Conservation (phyloP, 768 basidiomycete species). For the Pilatotrama ljubarskyi region DNA sequence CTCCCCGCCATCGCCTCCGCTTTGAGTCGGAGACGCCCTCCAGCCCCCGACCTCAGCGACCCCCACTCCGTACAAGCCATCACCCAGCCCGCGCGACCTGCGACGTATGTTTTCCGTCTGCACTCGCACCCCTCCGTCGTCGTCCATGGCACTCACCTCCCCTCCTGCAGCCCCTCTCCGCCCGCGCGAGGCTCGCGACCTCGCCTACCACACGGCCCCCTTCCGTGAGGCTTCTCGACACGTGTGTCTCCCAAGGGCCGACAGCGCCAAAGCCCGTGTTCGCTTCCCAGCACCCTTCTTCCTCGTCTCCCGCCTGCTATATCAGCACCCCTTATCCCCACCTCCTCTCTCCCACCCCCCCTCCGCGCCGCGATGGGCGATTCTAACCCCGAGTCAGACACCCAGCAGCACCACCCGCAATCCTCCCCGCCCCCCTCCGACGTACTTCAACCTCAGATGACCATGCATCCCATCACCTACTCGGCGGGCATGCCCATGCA, state of each 20-base stretch:
- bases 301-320: slow-evolving; percentile 7
- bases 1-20: slow-evolving; percentile 25
- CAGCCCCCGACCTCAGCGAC: slow-evolving; percentile 23
- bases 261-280: slow-evolving; percentile 14
- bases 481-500: slow-evolving; percentile 56
- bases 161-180: slow-evolving; percentile 9
- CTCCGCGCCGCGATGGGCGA: slow-evolving; percentile 40
- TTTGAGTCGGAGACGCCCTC: slow-evolving; percentile 26
- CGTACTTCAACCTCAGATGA: slow-evolving; percentile 47
- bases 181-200: not conserved
- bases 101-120: slow-evolving; percentile 4
- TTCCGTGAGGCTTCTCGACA: slow-evolving; percentile 20
- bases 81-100: not conserved
- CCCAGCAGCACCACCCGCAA: slow-evolving; percentile 25
- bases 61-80: not conserved
- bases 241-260: slow-evolving; percentile 16
- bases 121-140: not conserved
- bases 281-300: slow-evolving; percentile 18
- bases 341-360: slow-evolving; percentile 37
- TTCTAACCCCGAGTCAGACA: slow-evolving; percentile 43
- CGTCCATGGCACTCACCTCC: slow-evolving; percentile 6
- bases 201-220: not conserved
- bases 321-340: slow-evolving; percentile 29
- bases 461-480: slow-evolving; percentile 53
- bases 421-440: slow-evolving; percentile 26